phyloP scores from a whole-genome alignment of 495 filamentous ascomycete species.

The Podospora anserina region DNA sequence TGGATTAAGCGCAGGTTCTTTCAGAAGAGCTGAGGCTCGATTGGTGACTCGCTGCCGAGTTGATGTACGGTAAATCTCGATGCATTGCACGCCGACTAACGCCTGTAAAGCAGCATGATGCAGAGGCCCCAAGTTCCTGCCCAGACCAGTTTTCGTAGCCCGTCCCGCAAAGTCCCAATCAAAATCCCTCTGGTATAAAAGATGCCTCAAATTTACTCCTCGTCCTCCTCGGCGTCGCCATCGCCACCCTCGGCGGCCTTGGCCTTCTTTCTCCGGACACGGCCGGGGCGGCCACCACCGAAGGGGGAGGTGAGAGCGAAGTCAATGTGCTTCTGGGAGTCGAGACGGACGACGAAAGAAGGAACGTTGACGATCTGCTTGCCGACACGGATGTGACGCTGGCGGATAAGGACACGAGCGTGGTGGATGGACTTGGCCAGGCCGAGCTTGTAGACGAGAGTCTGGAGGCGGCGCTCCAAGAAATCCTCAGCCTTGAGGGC shows the following conservation, averaged over 20 bases:
- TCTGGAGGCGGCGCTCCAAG: conserved; percentile 98
- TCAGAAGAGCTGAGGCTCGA: conserved; percentile 8
- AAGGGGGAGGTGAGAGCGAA: conserved; percentile 96
- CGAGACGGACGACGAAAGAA: conserved; percentile 97
- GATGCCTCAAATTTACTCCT: conserved; percentile 58
- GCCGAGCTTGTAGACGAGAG: conserved; percentile 99
- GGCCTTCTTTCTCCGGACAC: conserved; percentile 98
- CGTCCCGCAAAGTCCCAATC: conserved; percentile 34
- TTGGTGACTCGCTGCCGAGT: conserved; percentile 19
- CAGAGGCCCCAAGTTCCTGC: conserved; percentile 30
- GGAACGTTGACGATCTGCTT: conserved; percentile 99
- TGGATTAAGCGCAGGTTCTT: background rate
- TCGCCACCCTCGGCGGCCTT: conserved; percentile 89
- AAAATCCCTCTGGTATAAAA: conserved; percentile 24
- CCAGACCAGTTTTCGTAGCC: conserved; percentile 41
- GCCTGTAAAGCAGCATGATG: conserved; percentile 36
- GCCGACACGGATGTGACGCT: conserved; percentile 98
- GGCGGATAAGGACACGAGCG: conserved; percentile 97
- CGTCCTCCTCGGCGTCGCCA: conserved; percentile 82
- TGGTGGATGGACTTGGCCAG: conserved; percentile 99
- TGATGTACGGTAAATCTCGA: conserved; percentile 25
- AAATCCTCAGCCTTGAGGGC: conserved; percentile 98
- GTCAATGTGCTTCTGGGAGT: conserved; percentile 99
- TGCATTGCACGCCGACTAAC: conserved; percentile 34
- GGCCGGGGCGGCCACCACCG: conserved; percentile 93